Conservation (phyloP, 176 grass and related monocot genomes). For the Avena sativa region DNA sequence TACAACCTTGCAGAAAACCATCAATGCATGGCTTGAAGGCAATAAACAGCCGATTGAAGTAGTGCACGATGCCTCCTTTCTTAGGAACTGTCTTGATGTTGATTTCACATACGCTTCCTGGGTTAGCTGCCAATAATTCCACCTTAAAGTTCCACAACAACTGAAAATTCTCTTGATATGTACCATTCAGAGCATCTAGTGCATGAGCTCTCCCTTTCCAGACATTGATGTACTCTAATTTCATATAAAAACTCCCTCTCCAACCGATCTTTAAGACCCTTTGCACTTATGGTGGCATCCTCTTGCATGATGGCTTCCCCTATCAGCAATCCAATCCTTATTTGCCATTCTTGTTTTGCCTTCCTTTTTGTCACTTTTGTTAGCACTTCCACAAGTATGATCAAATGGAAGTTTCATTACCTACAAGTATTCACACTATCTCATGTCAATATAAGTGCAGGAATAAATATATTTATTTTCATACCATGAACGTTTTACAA, state of each 20-base stretch:
- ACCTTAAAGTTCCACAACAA: neutral
- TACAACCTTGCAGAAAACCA: slow-evolving; percentile 4
- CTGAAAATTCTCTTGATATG: neutral
- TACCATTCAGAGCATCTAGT: neutral
- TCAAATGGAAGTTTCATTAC: neutral
- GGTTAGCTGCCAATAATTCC: neutral
- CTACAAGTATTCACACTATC: neutral
- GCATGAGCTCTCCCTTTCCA: neutral
- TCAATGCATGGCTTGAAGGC: slow-evolving; percentile 30
- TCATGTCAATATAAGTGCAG: too few relatives aligned
- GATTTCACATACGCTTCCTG: neutral
- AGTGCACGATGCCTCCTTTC: neutral
- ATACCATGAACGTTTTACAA: too few relatives aligned
- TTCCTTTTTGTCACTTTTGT: neutral
- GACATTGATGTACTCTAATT: neutral
- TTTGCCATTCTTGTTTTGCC: neutral
- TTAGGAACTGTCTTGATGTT: neutral
- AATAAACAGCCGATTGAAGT: neutral
- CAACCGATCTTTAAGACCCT: neutral
- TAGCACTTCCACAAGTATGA: neutral
- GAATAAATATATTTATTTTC: too few relatives aligned
- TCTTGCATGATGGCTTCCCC: neutral
- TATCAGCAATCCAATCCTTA: slow-evolving; percentile 11
- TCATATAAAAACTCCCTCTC: slow-evolving; percentile 8
- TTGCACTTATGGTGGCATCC: neutral